Evolutionary conservation across 306 rosid species (phyloP).

Genomic region (Geum urbanum): DNA sequence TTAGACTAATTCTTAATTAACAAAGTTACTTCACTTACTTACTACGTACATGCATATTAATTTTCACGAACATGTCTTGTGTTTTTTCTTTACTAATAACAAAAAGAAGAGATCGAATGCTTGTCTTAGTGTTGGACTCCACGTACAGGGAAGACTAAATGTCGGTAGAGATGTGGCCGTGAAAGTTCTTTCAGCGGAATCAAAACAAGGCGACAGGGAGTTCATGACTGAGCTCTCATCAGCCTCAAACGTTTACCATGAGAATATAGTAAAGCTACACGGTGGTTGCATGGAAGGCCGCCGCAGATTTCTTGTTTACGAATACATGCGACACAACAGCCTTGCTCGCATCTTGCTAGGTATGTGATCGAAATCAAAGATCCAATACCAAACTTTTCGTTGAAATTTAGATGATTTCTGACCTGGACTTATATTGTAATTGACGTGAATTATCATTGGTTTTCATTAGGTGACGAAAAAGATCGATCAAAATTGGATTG

Average conservation of each 20-base stretch:
- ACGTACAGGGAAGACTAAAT: slow-evolving; percentile 21
- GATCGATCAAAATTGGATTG: slow-evolving; percentile 13
- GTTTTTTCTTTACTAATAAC: no score
- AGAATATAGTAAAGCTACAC: slow-evolving; percentile 25
- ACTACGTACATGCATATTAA: neutral
- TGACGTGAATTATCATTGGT: neutral
- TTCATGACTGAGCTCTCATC: slow-evolving; percentile 37
- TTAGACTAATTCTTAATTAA: no score
- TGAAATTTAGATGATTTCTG: no score
- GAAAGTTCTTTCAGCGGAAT: slow-evolving; percentile 28
- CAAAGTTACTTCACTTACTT: no score
- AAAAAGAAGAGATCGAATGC: no score
- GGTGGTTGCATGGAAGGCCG: slow-evolving; percentile 30
- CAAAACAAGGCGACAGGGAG: slow-evolving; percentile 34
- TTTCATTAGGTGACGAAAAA: slow-evolving; percentile 17
- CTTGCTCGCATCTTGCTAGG: slow-evolving; percentile 28
- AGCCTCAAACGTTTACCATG: slow-evolving; percentile 22
- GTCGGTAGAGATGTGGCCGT: slow-evolving; percentile 28
- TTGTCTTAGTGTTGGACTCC: neutral
- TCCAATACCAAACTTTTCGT: no score
- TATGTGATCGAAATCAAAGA: neutral
- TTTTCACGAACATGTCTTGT: neutral
- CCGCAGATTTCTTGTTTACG: slow-evolving; percentile 29
- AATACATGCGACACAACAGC: slow-evolving; percentile 26
- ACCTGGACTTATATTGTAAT: no score